Evolutionary conservation across 148 eudicot genomes (phyloP).

Genomic region (Cornus suecica): DNA sequence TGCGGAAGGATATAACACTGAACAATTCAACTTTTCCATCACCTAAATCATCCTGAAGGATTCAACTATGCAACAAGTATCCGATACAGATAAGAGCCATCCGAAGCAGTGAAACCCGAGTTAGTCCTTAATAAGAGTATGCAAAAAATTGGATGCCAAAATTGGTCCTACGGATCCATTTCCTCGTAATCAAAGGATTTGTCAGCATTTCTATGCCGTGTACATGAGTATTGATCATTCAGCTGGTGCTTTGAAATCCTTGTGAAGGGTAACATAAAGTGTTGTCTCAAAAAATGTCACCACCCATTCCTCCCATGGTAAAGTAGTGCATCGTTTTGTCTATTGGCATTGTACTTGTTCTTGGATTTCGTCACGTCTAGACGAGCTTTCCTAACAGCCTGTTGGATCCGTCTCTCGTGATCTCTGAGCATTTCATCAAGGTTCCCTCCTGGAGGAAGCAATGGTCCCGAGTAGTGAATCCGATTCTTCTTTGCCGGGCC

Average conservation of each 20-base stretch:
- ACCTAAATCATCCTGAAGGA: not conserved
- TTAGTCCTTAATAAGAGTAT: no score
- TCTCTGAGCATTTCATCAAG: slow-evolving; percentile 75
- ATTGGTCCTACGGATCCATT: not conserved
- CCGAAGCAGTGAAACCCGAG: no score
- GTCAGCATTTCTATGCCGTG: not conserved
- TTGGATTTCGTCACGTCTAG: slow-evolving; percentile 43
- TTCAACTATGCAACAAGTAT: not conserved
- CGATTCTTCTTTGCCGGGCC: slow-evolving; percentile 36
- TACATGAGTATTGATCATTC: not conserved
- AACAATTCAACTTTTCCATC: not conserved
- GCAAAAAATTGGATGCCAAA: not conserved
- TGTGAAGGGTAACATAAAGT: not conserved
- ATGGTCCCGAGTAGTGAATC: slow-evolving; percentile 69
- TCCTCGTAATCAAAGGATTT: not conserved
- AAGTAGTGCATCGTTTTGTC: slow-evolving; percentile 52
- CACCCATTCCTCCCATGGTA: slow-evolving; percentile 18
- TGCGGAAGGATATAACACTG: not conserved
- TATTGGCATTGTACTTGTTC: slow-evolving; percentile 33
- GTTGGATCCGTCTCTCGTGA: slow-evolving; percentile 62
- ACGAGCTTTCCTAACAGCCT: slow-evolving; percentile 65
- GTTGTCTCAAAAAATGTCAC: not conserved
- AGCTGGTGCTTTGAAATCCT: not conserved
- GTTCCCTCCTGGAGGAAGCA: slow-evolving; percentile 51
- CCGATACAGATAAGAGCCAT: not conserved